These are phyloP conservation scores for Collybia sp. DNA, from an alignment of 768 basidiomycete species.

Conservation along the genomic window DNA sequence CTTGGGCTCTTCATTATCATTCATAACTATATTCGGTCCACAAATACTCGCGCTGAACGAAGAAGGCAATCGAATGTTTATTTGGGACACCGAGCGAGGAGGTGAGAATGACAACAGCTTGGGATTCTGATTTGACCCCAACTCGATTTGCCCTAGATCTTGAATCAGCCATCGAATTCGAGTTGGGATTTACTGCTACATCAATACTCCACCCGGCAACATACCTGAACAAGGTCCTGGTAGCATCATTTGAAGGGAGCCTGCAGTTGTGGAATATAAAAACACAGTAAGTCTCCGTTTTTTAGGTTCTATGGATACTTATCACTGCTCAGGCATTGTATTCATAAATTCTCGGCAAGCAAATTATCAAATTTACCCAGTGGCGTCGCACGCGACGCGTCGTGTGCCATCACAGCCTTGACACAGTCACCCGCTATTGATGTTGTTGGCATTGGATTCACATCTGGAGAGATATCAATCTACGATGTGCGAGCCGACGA, in stretches of 20 bases:
- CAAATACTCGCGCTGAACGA: slow-evolving; percentile 78
- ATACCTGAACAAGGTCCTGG: slow-evolving; percentile 92
- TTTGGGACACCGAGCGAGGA: slow-evolving; percentile 66
- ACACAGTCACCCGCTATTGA: slow-evolving; percentile 95
- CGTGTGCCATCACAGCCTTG: slow-evolving; percentile 64
- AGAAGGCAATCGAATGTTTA: slow-evolving; percentile 68
- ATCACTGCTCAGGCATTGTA: slow-evolving; percentile 55
- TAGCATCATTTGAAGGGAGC: slow-evolving; percentile 75
- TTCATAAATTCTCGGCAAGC: slow-evolving; percentile 69
- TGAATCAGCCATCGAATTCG: slow-evolving; percentile 71
- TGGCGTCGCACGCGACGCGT: slow-evolving; percentile 18
- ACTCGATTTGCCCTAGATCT: slow-evolving; percentile 40
- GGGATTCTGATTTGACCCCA: slow-evolving; percentile 4
- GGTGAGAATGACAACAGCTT: slow-evolving; percentile 26
- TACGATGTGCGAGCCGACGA: slow-evolving; percentile 92
- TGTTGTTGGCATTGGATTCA: slow-evolving; percentile 89
- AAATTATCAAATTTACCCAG: slow-evolving; percentile 33
- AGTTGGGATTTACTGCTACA: slow-evolving; percentile 80
- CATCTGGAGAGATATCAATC: slow-evolving; percentile 82
- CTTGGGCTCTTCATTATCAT: slow-evolving; percentile 52
- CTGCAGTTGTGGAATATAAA: slow-evolving; percentile 95
- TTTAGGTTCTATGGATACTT: not conserved
- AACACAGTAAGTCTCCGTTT: slow-evolving; percentile 51
- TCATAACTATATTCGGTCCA: slow-evolving; percentile 75
- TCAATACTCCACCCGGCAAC: slow-evolving; percentile 89